These are phyloP conservation scores for Takakia lepidozioides DNA, from an alignment of 225 moss, liverwort and hornwort genomes.

Conservation along the genomic window DNA sequence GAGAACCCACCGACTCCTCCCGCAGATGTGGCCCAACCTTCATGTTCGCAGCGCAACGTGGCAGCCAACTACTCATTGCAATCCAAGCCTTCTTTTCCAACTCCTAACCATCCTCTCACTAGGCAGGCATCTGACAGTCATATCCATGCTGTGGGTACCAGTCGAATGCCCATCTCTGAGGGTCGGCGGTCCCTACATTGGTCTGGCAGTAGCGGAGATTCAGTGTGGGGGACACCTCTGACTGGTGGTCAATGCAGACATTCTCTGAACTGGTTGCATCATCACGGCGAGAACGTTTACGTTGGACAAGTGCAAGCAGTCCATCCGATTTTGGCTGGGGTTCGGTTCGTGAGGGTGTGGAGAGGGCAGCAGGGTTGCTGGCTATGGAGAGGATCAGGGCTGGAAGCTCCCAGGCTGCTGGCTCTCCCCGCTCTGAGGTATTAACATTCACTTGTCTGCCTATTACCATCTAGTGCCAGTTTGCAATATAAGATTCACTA, in stretches of 20 bases:
- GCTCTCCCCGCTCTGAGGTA: constrained; percentile 50
- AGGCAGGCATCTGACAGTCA: constrained; percentile 63
- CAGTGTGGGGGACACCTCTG: constrained; percentile 61
- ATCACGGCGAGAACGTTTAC: constrained; percentile 54
- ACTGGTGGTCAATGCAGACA: constrained; percentile 68
- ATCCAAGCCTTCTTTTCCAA: constrained; percentile 50
- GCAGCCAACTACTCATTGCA: constrained; percentile 10
- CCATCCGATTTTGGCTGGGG: constrained; percentile 70
- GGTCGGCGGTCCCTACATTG: constrained; percentile 60
- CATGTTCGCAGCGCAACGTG: constrained; percentile 11
- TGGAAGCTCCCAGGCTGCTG: constrained; percentile 29
- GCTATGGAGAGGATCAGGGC: constrained; percentile 65
- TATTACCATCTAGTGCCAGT: too few species aligned
- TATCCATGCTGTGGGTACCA: constrained; percentile 43
- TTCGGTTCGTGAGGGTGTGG: constrained; percentile 31
- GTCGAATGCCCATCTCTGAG: constrained; percentile 37
- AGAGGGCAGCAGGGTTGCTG: constrained; percentile 36
- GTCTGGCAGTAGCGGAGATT: constrained; percentile 63
- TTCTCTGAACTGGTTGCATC: constrained; percentile 59
- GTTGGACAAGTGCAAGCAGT: constrained; percentile 49
- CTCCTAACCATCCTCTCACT: constrained; percentile 30
- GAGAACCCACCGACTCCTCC: constrained; percentile 9
- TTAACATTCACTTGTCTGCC: too few species aligned
- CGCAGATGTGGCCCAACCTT: constrained; percentile 11
- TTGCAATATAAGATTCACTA: too few species aligned